Base-by-base conservation (phyloP, 2,329 filamentous ascomycete genomes). In the Pseudogymnoascus sp. region DNA sequence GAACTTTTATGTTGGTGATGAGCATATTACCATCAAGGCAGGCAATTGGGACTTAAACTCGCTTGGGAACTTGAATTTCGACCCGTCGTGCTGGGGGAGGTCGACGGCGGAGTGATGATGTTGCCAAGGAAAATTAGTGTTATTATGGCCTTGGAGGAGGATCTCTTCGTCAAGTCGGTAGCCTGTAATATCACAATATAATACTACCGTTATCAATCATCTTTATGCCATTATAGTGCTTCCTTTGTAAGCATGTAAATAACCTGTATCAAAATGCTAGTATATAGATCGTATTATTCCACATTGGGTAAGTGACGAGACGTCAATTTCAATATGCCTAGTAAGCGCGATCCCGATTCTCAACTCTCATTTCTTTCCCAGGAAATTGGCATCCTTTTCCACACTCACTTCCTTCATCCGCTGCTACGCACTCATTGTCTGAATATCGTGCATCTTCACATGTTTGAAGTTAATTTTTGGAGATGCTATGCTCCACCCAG, bases 1-100 rank as follows among this genome's bases (percentile, higher is more conserved):
- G 21, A 28, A 61, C 40, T 61, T 45, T 31, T 61, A 61, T 21
- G 60, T 61, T 28, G 60, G 60, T 12, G 60, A 61, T 43, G 41
- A 43, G 14, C 33, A 61, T n/a, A 61, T 61, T 31, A 61, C 35
- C 14, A 9, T 61, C 4, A 21, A 25, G 18, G 25, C 33, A 3
- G 41, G 41, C 18, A 61, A 61, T 43, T 61, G 60, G 60, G 35
- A 60, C 33, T 28, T 23, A 14, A 25, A 60, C 58, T 37, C 33
- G 31, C 31, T 60, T n/a, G 58, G 58, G 2, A 37, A 60, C 18
- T 37, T 60, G 18, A 60, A 60, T 41, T 60, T 60, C 9, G 58
- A 60, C 28, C 18, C 7, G 12, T 41, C 33, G 3, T 60, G 16
- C 33, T 23, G 23, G 58, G 58, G 58, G 4, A 37, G 58, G 18